Conservation (phyloP, 352 stramenopile species). For the Phytophthora kernoviae region DNA sequence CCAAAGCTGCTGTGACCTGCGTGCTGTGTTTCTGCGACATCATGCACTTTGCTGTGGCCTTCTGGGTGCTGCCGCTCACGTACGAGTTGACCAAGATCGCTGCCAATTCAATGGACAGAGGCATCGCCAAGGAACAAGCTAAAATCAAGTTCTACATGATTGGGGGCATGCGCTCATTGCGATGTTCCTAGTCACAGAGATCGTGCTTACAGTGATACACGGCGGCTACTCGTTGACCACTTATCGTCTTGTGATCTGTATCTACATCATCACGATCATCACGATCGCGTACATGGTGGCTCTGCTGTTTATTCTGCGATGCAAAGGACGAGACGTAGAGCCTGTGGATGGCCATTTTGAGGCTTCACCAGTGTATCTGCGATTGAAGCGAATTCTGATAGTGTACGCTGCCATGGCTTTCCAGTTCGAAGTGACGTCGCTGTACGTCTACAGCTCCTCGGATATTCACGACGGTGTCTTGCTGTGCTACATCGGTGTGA, state of each 20-base stretch:
- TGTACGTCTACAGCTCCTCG: slow-evolving; percentile 21
- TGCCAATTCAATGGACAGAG: slow-evolving; percentile 51
- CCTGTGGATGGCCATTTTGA: slow-evolving; percentile 45
- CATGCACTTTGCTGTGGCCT: slow-evolving; percentile 38
- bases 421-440: slow-evolving; percentile 46
- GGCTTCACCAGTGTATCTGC: slow-evolving; percentile 45
- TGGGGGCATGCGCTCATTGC: slow-evolving; percentile 17
- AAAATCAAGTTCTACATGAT: slow-evolving; percentile 32
- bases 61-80: slow-evolving; percentile 44
- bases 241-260: slow-evolving; percentile 25
- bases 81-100: slow-evolving; percentile 54
- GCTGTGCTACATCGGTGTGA: slow-evolving; percentile 26
- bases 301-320: slow-evolving; percentile 26
- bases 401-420: slow-evolving; percentile 50
- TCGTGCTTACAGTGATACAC: slow-evolving; percentile 14
- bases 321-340: slow-evolving; percentile 43
- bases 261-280: slow-evolving; percentile 40
- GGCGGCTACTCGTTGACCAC: slow-evolving; percentile 32
- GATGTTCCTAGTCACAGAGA: slow-evolving; percentile 19
- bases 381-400: slow-evolving; percentile 51
- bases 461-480: background rate
- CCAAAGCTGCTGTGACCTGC: slow-evolving; percentile 21
- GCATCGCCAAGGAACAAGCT: slow-evolving; percentile 33
- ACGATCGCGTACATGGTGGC: slow-evolving; percentile 42
- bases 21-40: slow-evolving; percentile 37